A percentile compares a stretch with the other conserved stretches of the same genome.
These are phyloP conservation scores for Amorphotheca resinae DNA, from an alignment of 495 filamentous ascomycete species.

Conservation along the genomic window DNA sequence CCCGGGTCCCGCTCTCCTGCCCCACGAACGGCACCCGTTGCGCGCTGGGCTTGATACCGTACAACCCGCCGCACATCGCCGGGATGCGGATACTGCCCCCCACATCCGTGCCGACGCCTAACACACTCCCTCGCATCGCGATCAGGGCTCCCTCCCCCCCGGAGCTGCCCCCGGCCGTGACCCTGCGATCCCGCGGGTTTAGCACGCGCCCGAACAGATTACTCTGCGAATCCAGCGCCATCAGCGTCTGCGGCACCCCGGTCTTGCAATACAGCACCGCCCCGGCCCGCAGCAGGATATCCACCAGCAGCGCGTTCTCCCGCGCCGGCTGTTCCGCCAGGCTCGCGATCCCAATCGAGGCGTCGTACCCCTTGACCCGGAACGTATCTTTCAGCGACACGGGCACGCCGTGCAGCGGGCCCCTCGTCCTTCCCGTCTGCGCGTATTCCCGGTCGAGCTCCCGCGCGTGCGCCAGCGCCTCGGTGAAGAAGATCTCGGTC, in stretches of 20 bases:
- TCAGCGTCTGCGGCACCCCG: slow-evolving; percentile 44
- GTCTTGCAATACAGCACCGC: slow-evolving; percentile 56
- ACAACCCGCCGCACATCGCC: slow-evolving; percentile 45
- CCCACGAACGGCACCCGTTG: slow-evolving; percentile 42
- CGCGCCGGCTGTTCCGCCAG: slow-evolving; percentile 38
- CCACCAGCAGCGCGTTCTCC: slow-evolving; percentile 35
- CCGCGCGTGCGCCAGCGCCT: slow-evolving; percentile 44
- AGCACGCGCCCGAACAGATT: slow-evolving; percentile 54
- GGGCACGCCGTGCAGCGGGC: slow-evolving; percentile 57
- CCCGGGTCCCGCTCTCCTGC: slow-evolving; percentile 23
- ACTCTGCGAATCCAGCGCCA: slow-evolving; percentile 43
- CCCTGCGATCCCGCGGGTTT: slow-evolving; percentile 46
- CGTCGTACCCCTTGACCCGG: slow-evolving; percentile 43
- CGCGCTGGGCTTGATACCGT: slow-evolving; percentile 44
- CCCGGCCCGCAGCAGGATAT: slow-evolving; percentile 30
- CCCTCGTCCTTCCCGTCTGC: slow-evolving; percentile 35
- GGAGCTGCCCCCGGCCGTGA: slow-evolving; percentile 51
- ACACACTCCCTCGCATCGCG: slow-evolving; percentile 28
- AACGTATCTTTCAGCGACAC: slow-evolving; percentile 57
- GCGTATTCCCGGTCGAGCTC: slow-evolving; percentile 38
- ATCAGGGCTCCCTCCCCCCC: slow-evolving; percentile 45
- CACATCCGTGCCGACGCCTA: slow-evolving; percentile 53
- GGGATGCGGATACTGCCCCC: slow-evolving; percentile 55
- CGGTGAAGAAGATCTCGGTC: slow-evolving; percentile 52
- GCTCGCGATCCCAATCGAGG: slow-evolving; percentile 45